These are phyloP conservation scores for Monosporascus sp. DNA, from an alignment of 2,329 filamentous ascomycete species.

Conservation along the genomic window DNA sequence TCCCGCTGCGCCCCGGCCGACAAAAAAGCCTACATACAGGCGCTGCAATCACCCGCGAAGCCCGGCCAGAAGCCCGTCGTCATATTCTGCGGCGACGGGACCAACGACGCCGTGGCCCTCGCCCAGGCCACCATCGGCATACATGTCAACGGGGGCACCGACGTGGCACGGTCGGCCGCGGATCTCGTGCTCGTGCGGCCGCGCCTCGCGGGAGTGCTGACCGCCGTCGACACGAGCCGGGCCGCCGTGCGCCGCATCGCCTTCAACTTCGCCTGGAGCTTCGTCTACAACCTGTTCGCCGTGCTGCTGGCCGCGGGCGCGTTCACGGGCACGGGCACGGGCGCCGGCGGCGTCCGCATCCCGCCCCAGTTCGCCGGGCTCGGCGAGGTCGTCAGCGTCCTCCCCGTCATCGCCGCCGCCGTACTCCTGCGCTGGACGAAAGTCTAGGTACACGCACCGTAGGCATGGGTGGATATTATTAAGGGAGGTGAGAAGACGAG, in stretches of 20 bases:
- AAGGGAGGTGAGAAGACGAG: too few relatives aligned
- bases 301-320: conserved; percentile 62
- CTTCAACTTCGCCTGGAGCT: conserved; percentile 68
- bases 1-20: conserved; percentile 40
- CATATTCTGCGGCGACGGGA: conserved; percentile 72
- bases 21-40: conserved; percentile 40
- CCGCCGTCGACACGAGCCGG: conserved; percentile 49
- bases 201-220: conserved; percentile 49
- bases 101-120: conserved; percentile 71
- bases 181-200: conserved; percentile 64
- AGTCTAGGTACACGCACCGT: conserved; percentile 12
- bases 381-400: conserved; percentile 68
- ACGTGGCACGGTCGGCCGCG: conserved; percentile 61
- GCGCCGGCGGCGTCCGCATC: conserved; percentile 29
- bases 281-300: conserved; percentile 65
- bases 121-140: conserved; percentile 67
- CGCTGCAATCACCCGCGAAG: conserved; percentile 19
- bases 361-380: conserved; percentile 45
- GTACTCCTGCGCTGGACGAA: conserved; percentile 40
- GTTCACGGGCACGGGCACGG: conserved; percentile 44
- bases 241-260: conserved; percentile 44
- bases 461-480: too few relatives aligned
- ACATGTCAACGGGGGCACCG: conserved; percentile 57
- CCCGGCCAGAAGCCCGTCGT: conserved; percentile 34
- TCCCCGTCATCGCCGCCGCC: conserved; percentile 61